Evolutionary conservation across 768 basidiomycete species (phyloP).

Genomic region (Mycena indigotica): DNA sequence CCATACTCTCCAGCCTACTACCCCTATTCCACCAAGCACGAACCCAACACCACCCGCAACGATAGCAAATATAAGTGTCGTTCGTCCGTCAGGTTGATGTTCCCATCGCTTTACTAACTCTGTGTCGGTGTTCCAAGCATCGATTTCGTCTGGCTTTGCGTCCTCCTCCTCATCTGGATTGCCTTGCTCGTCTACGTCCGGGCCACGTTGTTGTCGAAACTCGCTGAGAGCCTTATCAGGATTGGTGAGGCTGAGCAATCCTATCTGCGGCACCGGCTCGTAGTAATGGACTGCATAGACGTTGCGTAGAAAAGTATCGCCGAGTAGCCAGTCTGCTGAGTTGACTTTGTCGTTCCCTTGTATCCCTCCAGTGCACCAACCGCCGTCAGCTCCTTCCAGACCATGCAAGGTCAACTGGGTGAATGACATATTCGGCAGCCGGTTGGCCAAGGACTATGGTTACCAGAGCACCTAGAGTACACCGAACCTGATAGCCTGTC

Average conservation of each 20-base stretch:
- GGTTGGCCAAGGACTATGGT: constrained; percentile 47
- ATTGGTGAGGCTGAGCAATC: constrained; percentile 49
- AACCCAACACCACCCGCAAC: constrained; percentile 18
- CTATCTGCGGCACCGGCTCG: constrained; percentile 44
- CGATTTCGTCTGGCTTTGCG: background rate
- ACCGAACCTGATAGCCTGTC: constrained; percentile 52
- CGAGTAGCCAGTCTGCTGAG: constrained; percentile 63
- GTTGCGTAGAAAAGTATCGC: constrained; percentile 61
- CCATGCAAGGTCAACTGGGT: constrained; percentile 59
- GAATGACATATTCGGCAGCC: constrained; percentile 43
- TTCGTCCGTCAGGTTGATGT: background rate
- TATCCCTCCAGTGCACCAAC: constrained; percentile 60
- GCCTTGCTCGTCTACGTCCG: constrained; percentile 28
- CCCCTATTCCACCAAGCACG: constrained; percentile 14
- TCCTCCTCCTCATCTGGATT: background rate
- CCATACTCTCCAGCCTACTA: constrained; percentile 15
- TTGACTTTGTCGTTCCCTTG: constrained; percentile 51
- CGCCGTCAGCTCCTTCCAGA: constrained; percentile 37
- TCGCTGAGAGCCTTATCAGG: constrained; percentile 34
- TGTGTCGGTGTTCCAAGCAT: constrained; percentile 12
- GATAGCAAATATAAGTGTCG: constrained; percentile 2
- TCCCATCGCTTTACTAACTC: constrained; percentile 23
- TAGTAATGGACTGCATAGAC: constrained; percentile 55
- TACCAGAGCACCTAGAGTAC: constrained; percentile 49
- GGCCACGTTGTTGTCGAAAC: constrained; percentile 46